A percentile compares a stretch with the other conserved stretches of the same genome.
These are phyloP conservation scores for Pneumocystis wakefieldiae DNA, from an alignment of 1,139 yeast genomes.

Conservation along the genomic window DNA sequence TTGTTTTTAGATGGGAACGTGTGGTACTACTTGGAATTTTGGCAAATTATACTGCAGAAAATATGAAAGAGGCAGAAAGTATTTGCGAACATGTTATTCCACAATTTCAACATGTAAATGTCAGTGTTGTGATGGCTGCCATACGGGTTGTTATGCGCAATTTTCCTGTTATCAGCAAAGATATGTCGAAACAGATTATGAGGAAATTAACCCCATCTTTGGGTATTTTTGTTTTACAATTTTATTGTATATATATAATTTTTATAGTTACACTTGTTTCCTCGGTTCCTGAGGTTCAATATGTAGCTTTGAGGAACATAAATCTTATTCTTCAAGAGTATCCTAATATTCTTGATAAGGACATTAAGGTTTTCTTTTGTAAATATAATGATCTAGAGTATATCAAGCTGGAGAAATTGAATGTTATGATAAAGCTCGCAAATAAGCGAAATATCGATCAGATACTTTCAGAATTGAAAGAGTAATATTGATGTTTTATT, in stretches of 20 bases:
- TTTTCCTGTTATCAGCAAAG: constrained; percentile 37
- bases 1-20: constrained; percentile 57
- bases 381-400: constrained; percentile 91
- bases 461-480: constrained; percentile 71
- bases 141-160: constrained; percentile 71
- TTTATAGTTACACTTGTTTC: constrained; percentile 66
- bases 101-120: constrained; percentile 93
- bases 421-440: constrained; percentile 74
- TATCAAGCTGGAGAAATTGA: constrained; percentile 81
- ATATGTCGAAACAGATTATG: constrained; percentile 35
- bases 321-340: constrained; percentile 79
- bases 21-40: constrained; percentile 74
- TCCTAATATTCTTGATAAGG: constrained; percentile 64
- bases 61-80: constrained; percentile 57
- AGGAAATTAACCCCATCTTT: constrained; percentile 73
- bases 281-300: constrained; percentile 86
- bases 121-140: constrained; percentile 81
- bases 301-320: constrained; percentile 83
- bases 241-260: background rate
- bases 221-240: constrained; percentile 3
- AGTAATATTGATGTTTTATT: constrained; percentile 22
- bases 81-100: constrained; percentile 86
- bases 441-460: constrained; percentile 52
- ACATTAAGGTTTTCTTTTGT: constrained; percentile 78
- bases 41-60: constrained; percentile 47